Base-by-base conservation (phyloP, 257 asterid genomes). In the Nicotiana undulata region DNA sequence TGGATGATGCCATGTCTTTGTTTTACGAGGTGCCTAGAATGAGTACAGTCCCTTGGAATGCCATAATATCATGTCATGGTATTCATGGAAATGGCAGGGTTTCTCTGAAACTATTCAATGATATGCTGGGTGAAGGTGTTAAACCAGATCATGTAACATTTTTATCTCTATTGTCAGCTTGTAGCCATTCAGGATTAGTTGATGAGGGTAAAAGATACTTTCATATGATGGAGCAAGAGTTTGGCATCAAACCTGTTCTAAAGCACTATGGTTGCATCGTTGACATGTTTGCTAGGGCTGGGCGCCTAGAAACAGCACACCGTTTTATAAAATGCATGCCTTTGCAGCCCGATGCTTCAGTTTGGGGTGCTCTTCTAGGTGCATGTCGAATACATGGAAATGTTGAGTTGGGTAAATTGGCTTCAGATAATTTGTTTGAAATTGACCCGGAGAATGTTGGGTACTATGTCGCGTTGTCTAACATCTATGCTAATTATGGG, bases 361-460 rank as follows among this genome's bases (percentile, higher is more conserved):
- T 90, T 60, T 90, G 97, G 97, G 93, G 97, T 10, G 93, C 97
- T 81, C 91, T 90, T 56, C 92, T 92, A 52, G 92, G 97, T 80
- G 92, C 93, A 55, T 92, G 93, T 85, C 85, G 90, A 88, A 86
- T 92, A 72, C 90, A 92, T 81, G 88, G 91, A 77, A 85, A 92
- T 83, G 89, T 88, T 5, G 94, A 89, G 83, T 80, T 90, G 89
- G 94, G 94, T 72, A 85, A 80, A 86, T 84, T 75, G 86, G 94
- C 92, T 37, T 88, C 93, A 12, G 82, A 66, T 66, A 81, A 24
- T 52, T 85, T 92, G 77, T 83, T 90, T 82, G 91, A 80, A 55
- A 87, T 86, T 24, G 89, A 86, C 83, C 82, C 94, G 22, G 84
- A 82, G 59, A 87, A 89, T 83, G 93, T 87, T 49, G 98, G 98